phyloP scores from a whole-genome alignment of 2,329 filamentous ascomycete species.

The Triangularia setosa region DNA sequence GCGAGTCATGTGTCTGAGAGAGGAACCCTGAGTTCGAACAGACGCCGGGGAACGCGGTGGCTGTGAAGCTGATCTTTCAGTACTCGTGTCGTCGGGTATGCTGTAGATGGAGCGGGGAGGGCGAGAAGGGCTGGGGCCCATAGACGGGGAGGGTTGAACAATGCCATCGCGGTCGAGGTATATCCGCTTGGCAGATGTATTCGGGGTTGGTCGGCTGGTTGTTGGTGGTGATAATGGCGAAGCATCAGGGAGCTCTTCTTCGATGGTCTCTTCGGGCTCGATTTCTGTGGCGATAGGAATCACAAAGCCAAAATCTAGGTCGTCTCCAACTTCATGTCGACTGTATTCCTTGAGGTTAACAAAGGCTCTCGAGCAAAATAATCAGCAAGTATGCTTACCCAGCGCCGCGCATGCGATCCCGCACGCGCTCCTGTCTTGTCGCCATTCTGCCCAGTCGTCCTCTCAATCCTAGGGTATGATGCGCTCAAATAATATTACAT shows the following conservation, averaged over 20 bases:
- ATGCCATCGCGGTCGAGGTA: slow-evolving; percentile 9
- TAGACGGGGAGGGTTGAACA: background rate
- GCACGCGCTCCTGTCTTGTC: slow-evolving; percentile 54
- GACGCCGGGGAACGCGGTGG: background rate
- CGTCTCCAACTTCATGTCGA: slow-evolving; percentile 55
- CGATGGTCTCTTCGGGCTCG: slow-evolving; percentile 10
- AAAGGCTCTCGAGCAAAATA: background rate
- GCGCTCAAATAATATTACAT: background rate
- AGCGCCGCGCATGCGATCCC: slow-evolving; percentile 61
- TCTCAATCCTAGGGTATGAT: background rate
- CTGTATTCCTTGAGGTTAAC: slow-evolving; percentile 30
- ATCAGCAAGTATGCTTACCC: slow-evolving; percentile 43
- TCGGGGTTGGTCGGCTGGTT: slow-evolving; percentile 36
- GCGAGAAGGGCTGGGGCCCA: slow-evolving; percentile 19
- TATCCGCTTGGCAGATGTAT: slow-evolving; percentile 43
- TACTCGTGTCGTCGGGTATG: slow-evolving; percentile 21
- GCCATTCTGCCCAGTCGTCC: background rate
- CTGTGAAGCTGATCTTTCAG: slow-evolving; percentile 4
- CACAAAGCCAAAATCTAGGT: slow-evolving; percentile 52
- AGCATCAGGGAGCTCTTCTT: slow-evolving; percentile 16
- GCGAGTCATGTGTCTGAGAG: slow-evolving; percentile 1
- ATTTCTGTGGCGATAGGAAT: slow-evolving; percentile 32
- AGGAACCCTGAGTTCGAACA: background rate
- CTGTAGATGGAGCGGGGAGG: slow-evolving; percentile 9
- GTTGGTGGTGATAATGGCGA: slow-evolving; percentile 17